Evolutionary conservation across 257 asterid genomes (phyloP), one percentile per base, ranked within the genome.

Genomic region (Lycium ferocissimum): DNA sequence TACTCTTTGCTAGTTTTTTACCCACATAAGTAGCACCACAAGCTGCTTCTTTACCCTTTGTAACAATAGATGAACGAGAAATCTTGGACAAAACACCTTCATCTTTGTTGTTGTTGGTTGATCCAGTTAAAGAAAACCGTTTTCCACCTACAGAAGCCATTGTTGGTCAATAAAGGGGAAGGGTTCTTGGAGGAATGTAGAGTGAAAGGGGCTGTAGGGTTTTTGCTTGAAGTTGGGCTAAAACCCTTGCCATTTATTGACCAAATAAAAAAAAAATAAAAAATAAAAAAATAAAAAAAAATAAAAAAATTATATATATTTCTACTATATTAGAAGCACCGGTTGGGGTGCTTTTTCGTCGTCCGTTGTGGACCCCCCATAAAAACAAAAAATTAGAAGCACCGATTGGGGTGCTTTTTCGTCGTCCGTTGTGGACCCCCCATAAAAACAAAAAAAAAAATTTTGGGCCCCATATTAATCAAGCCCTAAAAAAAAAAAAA

Each of bases 21-120:
- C 92, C 92, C 43, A 93, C 95, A 86, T 89, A 91, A 26, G 90
- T 90, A 2, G 91, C 87, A 83, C 89, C 94, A 56, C 84, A 62
- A 70, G 93, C 96, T 79, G 89, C 87, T 69, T 76, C 66, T 84
- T 87, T 90, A 3, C 96, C 94, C 85, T 87, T 89, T 40, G 65
- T 54, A 2, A 89, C 89, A 51, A 89, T 40, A 4, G 95, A 20
- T 20, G 84, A 73, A 5, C 91, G 91, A 82, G 93, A 89, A 80
- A 91, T 87, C 62, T 88, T 90, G 10, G 92, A 38, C 26, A 92
- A 45, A 72, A 92, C 79, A 56, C 89, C 84, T 80, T 76, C 88
- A 3, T 83, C 82, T 66, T 57, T 82, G 83, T 85, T 53, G 83
- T 72, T 15, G 83, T 62, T 40, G 54, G 56, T 69, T 71, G 85